Base-by-base conservation (phyloP, 345 rosid genomes). In the Linum trigynum region DNA sequence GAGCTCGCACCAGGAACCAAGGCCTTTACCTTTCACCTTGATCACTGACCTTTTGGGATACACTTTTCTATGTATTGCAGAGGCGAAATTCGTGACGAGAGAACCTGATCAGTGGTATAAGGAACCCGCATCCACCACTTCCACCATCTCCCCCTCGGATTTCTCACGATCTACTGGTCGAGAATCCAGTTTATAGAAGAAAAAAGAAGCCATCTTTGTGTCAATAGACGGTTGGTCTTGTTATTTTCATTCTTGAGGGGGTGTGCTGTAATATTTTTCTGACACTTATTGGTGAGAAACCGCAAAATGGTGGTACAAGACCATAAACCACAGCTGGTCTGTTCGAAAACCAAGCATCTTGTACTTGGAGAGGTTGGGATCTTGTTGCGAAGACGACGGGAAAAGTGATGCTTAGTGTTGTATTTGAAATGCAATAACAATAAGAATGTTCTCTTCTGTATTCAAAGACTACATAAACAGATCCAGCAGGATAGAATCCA, bases 31-130 rank as follows among this genome's bases (percentile, higher is more conserved):
- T 53, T 17, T 61, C 55, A 48, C 50, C 39, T 23, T 43, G 43
- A 10, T 48, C 7, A 17, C n/a, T 67, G 48, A 57, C 16, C 48
- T 12, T 59, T 45, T 39, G 65, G 16, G 17, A 39, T 39, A 4
- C 17, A 5, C 17, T 15, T 1, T 57, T 17, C 11, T 57, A 5
- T 56, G 7, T 57, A 37, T 62, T 78, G 83, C 92, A 90, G 99
- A 90, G 72, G 97, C 99, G 6, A 82, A 79, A 65, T 94, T 90
- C 74, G 73, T 94, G 69, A 82, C 80, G 36, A 91, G 97, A 1
- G 88, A 86, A 65, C 77, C 79, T 35, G 81, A 85, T 70, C 78
- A 90, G 55, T 94, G 97, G 99, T 94, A 88, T 78, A 79, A 51
- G 71, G 84, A 94, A 77, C 84, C 88, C 15, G 74, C 83, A 71